Evolutionary conservation across 345 rosid genomes (phyloP).

Genomic region (Lagerstroemia speciosa): DNA sequence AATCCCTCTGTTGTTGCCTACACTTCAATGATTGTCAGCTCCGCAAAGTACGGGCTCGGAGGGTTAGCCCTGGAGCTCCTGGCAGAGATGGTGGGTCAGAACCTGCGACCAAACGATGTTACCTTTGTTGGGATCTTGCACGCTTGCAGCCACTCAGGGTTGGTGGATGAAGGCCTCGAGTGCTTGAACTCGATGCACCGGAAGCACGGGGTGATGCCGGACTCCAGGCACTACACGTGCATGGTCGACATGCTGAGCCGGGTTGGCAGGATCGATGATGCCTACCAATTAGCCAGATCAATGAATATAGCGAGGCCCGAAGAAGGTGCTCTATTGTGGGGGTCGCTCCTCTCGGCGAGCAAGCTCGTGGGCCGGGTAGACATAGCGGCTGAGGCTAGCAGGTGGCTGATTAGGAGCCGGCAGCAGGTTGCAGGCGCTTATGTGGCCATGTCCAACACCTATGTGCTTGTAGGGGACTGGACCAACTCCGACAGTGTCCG

Average conservation of each 20-base stretch:
- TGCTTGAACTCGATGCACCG: slow-evolving; percentile 39
- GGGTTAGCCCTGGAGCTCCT: slow-evolving; percentile 33
- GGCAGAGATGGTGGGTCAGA: slow-evolving; percentile 41
- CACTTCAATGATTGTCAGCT: slow-evolving; percentile 63
- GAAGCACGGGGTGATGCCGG: slow-evolving; percentile 44
- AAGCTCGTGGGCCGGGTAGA: slow-evolving; percentile 67
- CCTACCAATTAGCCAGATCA: slow-evolving; percentile 45
- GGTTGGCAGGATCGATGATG: slow-evolving; percentile 63
- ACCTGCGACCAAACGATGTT: slow-evolving; percentile 60
- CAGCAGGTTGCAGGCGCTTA: slow-evolving; percentile 63
- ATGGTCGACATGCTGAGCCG: slow-evolving; percentile 80
- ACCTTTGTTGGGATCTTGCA: slow-evolving; percentile 60
- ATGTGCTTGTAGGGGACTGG: slow-evolving; percentile 59
- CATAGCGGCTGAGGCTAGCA: slow-evolving; percentile 54
- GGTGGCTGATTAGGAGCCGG: slow-evolving; percentile 36
- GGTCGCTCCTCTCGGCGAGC: slow-evolving; percentile 63
- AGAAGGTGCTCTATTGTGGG: slow-evolving; percentile 66
- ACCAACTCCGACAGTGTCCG: slow-evolving; percentile 41
- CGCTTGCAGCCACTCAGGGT: slow-evolving; percentile 83
- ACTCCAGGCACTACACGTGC: slow-evolving; percentile 60
- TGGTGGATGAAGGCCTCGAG: slow-evolving; percentile 50
- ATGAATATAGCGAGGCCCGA: slow-evolving; percentile 21
- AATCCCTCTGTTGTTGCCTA: slow-evolving; percentile 53
- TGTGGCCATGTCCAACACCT: slow-evolving; percentile 57
- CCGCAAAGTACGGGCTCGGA: slow-evolving; percentile 53